These are phyloP conservation scores for Aspergillus versicolor DNA, from an alignment of 2,329 filamentous ascomycete species.

Conservation along the genomic window DNA sequence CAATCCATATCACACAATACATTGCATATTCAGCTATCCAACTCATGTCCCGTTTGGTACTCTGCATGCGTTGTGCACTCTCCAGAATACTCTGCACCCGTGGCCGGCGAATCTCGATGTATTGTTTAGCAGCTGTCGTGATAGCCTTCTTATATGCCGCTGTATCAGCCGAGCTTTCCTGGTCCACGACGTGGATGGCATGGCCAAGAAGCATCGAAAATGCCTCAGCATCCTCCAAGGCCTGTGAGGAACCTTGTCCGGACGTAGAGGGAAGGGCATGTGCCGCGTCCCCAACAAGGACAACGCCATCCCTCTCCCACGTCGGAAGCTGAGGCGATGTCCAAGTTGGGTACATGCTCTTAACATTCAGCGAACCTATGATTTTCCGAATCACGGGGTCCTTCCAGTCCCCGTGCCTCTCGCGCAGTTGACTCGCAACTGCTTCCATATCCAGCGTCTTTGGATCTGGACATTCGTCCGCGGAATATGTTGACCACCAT, in stretches of 20 bases:
- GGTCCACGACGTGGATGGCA: conserved; percentile 21
- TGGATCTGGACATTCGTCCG: conserved; percentile 32
- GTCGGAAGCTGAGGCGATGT: conserved; percentile 48
- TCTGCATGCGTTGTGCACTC: conserved; percentile 32
- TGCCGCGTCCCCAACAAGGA: conserved; percentile 58
- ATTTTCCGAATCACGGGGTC: conserved; percentile 47
- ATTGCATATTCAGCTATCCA: conserved; percentile 37
- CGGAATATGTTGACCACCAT: conserved; percentile 50
- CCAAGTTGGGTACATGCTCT: conserved; percentile 51
- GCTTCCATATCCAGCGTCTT: conserved; percentile 30
- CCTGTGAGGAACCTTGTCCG: conserved; percentile 57
- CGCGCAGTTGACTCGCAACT: conserved; percentile 36
- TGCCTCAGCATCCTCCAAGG: conserved; percentile 55
- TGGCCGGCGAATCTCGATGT: conserved; percentile 36
- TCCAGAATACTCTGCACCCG: conserved; percentile 35
- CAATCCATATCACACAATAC: conserved; percentile 39
- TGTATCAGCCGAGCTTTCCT: not conserved
- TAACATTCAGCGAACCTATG: conserved; percentile 37
- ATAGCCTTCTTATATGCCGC: conserved; percentile 23
- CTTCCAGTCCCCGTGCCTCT: conserved; percentile 47
- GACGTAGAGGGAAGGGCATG: conserved; percentile 56
- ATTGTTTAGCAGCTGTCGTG: conserved; percentile 29
- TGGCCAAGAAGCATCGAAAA: conserved; percentile 44
- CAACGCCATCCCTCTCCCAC: conserved; percentile 49
- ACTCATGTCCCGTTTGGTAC: conserved; percentile 35